phyloP scores from a whole-genome alignment of 1,139 yeast genomes.

The Tardiomyces blankii region DNA sequence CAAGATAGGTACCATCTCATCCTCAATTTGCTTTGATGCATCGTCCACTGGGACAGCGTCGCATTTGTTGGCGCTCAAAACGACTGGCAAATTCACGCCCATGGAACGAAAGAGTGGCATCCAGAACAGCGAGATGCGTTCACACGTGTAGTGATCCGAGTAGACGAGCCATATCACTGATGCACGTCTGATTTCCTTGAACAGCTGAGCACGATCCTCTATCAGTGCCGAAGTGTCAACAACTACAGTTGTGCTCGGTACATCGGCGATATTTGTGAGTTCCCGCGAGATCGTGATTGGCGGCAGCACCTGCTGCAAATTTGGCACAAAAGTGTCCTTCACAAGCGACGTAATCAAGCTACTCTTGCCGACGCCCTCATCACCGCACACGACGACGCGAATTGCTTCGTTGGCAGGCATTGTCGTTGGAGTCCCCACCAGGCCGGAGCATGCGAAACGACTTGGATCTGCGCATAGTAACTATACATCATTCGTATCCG shows the following conservation, averaged over 20 bases:
- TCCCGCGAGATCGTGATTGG: slow-evolving; percentile 71
- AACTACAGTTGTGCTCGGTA: slow-evolving; percentile 59
- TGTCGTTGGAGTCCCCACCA: too few species aligned
- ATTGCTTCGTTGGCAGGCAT: slow-evolving; percentile 18
- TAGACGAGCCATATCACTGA: slow-evolving; percentile 91
- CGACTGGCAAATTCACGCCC: slow-evolving; percentile 88
- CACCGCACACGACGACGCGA: slow-evolving; percentile 89
- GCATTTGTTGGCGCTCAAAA: slow-evolving; percentile 75
- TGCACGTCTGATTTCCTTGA: slow-evolving; percentile 69
- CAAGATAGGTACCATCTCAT: slow-evolving; percentile 76
- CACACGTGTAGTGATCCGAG: slow-evolving; percentile 89
- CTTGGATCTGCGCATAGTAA: too few species aligned
- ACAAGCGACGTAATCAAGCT: slow-evolving; percentile 67
- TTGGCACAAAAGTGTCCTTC: slow-evolving; percentile 68
- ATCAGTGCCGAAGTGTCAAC: slow-evolving; percentile 60
- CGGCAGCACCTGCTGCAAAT: slow-evolving; percentile 67
- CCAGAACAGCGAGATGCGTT: slow-evolving; percentile 86
- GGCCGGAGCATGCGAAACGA: too few species aligned
- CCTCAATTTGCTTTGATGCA: slow-evolving; percentile 31
- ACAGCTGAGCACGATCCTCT: slow-evolving; percentile 48
- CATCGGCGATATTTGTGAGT: slow-evolving; percentile 40
- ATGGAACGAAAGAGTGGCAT: slow-evolving; percentile 82
- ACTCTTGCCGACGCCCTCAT: slow-evolving; percentile 44
- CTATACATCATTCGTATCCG: too few species aligned
- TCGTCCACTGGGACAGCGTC: slow-evolving; percentile 34